Conservation (phyloP, 305 asterid genomes). For the Coffea humblotiana region DNA sequence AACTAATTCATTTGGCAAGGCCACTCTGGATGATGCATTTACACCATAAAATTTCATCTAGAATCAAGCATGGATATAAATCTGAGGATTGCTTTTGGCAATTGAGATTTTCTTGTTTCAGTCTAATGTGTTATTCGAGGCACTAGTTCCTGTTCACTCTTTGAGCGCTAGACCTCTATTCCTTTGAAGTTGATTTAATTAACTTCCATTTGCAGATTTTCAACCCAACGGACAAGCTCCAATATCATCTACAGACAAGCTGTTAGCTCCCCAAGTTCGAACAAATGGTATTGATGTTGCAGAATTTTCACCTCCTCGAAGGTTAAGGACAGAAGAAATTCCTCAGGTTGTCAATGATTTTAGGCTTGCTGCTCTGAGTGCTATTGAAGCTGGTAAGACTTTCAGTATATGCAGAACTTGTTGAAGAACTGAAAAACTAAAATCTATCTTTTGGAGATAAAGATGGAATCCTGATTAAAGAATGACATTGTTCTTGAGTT, state of each 20-base stretch:
- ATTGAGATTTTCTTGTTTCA: too few relatives aligned
- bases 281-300: constrained; percentile 40
- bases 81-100: neutral
- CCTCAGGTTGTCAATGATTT: constrained; percentile 58
- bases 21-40: neutral
- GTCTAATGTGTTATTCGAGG: too few relatives aligned
- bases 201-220: neutral
- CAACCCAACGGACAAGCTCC: neutral
- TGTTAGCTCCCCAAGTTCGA: constrained; percentile 39
- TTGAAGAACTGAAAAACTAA: too few relatives aligned
- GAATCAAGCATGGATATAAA: neutral
- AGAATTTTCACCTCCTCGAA: constrained; percentile 54
- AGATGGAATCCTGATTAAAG: too few relatives aligned
- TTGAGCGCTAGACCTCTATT: too few relatives aligned
- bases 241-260: constrained; percentile 55
- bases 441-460: too few relatives aligned
- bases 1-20: neutral
- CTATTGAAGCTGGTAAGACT: constrained; percentile 62
- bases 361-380: constrained; percentile 67
- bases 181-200: neutral
- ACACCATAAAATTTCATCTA: neutral
- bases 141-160: too few relatives aligned
- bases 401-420: neutral
- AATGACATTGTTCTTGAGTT: too few relatives aligned
- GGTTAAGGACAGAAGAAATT: constrained; percentile 54